Base-by-base conservation (phyloP, 371 early-diverging fungal species). In the Astathelohania contejeani region DNA sequence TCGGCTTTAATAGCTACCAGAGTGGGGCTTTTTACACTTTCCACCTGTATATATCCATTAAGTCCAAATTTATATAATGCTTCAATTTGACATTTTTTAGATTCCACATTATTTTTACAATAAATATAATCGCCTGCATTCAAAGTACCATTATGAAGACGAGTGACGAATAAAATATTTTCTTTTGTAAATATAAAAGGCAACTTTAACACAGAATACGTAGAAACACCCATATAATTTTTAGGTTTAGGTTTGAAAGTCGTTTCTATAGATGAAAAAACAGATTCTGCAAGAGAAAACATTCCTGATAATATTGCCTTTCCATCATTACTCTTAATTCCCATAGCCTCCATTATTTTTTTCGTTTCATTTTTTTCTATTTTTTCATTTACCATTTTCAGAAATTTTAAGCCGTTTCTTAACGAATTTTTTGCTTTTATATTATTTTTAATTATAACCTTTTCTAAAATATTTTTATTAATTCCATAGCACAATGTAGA, bases 401-500 rank as follows among this genome's bases (percentile, higher is more conserved):
- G 38, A 44, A 58, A 56, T 10, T 53, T 53, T 1, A 56, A 24
- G 4, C 45, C 63, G 45, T 28, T 27, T 24, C 56, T 63, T 38
- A 71, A n/a, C 22, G 46, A 50, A 19, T 56, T 56, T 16, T 32
- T 22, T 1, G 1, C 19, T 23, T n/a, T 51, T 24, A 14, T 49
- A 19, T 7, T n/a, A 2, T 52, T 50, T 35, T 35, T 58, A 29
- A 26, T 18, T 29, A 65, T 12, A 24, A 42, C 39, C 12, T 32
- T 35, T 19, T 50, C n/a, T 44, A 56, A 44, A 9, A 1, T 32
- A n/a, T 39, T 9, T 52, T 50, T 60, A 56, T 40, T 57, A 16
- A 69, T 54, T 23, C 69, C 72, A 25, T 48, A 51, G 48, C 62
- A 63, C 1, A 51, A 48, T 16, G 51, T 61, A 16, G 66, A 50